These are phyloP conservation scores for Leishmania turanica DNA, from an alignment of 208 protist genomes.

Conservation along the genomic window DNA sequence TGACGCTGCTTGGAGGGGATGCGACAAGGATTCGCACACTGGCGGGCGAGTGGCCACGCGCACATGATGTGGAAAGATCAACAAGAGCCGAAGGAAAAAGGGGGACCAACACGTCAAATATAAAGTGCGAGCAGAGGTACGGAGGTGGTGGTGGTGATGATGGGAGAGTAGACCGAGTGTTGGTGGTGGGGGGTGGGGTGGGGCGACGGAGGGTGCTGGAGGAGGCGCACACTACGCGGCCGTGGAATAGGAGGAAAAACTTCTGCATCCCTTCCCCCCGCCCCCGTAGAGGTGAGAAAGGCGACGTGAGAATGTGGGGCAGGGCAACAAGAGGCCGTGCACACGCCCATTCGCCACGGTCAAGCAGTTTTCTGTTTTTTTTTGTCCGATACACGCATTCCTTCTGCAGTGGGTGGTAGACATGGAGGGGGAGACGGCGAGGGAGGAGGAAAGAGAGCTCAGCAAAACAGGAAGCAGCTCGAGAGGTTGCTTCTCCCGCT, in stretches of 20 bases:
- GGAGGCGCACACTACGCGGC: background rate
- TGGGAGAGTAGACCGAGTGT: background rate
- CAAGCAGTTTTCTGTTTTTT: background rate
- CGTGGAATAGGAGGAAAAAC: background rate
- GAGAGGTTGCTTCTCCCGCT: background rate
- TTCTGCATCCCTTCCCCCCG: background rate
- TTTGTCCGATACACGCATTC: background rate
- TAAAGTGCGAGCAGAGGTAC: background rate
- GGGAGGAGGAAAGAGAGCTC: background rate
- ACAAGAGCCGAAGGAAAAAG: constrained; percentile 1
- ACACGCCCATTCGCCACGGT: background rate
- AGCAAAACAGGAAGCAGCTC: background rate
- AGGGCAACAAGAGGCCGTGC: background rate
- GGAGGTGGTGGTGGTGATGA: no score
- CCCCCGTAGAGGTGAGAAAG: background rate
- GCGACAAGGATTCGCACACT: background rate
- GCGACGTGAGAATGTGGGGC: background rate
- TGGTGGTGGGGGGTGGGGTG: no score
- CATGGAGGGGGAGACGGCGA: background rate
- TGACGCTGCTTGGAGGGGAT: background rate
- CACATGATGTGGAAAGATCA: background rate
- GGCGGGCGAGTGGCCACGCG: background rate
- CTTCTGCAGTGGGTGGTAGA: background rate
- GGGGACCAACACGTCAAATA: background rate
- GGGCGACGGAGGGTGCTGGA: background rate